phyloP scores from a whole-genome alignment of 768 basidiomycete genomes.

The Leccinum subgranulosum region DNA sequence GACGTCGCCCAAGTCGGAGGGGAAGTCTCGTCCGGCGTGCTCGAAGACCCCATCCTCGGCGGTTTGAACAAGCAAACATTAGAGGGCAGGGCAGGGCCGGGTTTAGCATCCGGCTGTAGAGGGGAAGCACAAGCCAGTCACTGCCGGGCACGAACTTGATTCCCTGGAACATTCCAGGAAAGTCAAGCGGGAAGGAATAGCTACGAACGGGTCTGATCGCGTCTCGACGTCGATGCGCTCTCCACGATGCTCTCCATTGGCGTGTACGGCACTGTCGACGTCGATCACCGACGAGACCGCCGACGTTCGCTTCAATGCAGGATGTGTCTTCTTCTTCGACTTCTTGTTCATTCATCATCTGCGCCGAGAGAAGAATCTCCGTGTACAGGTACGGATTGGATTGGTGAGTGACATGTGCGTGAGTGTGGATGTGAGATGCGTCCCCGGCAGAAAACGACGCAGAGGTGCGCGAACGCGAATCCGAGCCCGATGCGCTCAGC shows the following conservation, averaged over 20 bases:
- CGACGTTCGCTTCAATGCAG: constrained; percentile 31
- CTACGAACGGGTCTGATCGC: too few species aligned
- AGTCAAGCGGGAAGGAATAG: too few species aligned
- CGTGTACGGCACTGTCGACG: constrained; percentile 40
- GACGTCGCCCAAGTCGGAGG: too few species aligned
- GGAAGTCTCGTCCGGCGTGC: too few species aligned
- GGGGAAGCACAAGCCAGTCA: too few species aligned
- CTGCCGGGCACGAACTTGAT: too few species aligned
- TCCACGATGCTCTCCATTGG: constrained; percentile 34
- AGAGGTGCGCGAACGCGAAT: constrained; percentile 62
- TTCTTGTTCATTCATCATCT: constrained; percentile 11
- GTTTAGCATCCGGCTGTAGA: too few species aligned
- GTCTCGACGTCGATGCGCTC: too few species aligned
- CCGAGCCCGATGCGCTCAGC: constrained; percentile 44
- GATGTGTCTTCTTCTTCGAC: constrained; percentile 11
- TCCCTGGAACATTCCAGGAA: too few species aligned
- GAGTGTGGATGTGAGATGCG: constrained; percentile 22
- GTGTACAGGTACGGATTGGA: constrained; percentile 26
- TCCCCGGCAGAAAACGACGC: constrained; percentile 39
- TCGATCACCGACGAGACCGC: constrained; percentile 41
- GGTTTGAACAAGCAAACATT: too few species aligned
- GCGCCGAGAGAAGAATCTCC: constrained; percentile 24
- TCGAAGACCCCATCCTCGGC: too few species aligned
- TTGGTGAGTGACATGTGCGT: constrained; percentile 23
- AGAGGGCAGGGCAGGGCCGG: too few species aligned